Evolutionary conservation across 225 moss, liverwort and hornwort genomes (phyloP).

Genomic region (Rhytidiadelphus loreus): DNA sequence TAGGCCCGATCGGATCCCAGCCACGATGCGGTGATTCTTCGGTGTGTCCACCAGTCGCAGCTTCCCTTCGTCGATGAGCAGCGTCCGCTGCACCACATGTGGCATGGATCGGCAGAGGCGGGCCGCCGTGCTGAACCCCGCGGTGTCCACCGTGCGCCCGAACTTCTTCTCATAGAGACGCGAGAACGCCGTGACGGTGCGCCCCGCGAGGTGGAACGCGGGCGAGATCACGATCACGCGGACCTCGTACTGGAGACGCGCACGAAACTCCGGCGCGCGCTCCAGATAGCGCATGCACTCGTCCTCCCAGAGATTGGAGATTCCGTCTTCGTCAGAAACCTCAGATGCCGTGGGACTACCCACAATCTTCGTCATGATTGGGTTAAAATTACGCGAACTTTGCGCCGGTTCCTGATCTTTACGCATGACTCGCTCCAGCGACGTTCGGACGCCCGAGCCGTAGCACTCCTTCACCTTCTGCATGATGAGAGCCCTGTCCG

Average conservation of each 20-base stretch:
- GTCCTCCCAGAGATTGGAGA: conserved; percentile 37
- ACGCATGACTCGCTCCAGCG: conserved; percentile 13
- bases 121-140: conserved; percentile 47
- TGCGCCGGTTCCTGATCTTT: background rate
- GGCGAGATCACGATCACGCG: conserved; percentile 57
- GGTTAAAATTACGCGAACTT: background rate
- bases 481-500: conserved; percentile 8
- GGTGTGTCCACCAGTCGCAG: conserved; percentile 55
- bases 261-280: conserved; percentile 41
- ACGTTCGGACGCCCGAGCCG: conserved; percentile 7
- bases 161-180: conserved; percentile 51
- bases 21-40: conserved; percentile 62
- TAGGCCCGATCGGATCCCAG: conserved; percentile 69
- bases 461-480: conserved; percentile 31
- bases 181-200: conserved; percentile 33
- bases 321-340: background rate
- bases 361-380: background rate
- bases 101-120: conserved; percentile 76
- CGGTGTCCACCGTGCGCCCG: conserved; percentile 21
- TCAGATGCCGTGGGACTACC: background rate
- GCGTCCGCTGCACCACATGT: conserved; percentile 48
- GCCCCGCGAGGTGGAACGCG: conserved; percentile 28
- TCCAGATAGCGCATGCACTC: conserved; percentile 55
- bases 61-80: conserved; percentile 43
- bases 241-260: conserved; percentile 64